Evolutionary conservation across 768 basidiomycete genomes (phyloP).

Genomic region (Pluteus cervinus): DNA sequence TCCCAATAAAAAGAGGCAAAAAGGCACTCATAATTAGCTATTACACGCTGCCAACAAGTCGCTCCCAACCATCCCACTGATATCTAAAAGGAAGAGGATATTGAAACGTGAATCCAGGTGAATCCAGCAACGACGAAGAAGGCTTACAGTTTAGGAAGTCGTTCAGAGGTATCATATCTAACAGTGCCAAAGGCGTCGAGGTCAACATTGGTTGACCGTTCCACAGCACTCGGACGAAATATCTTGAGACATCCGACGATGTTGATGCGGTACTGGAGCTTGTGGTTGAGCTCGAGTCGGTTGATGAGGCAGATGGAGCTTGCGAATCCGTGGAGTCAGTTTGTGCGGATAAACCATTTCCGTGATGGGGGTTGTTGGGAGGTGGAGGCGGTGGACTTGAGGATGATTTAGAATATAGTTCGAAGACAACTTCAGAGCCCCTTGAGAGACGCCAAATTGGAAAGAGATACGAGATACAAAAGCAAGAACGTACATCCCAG

Average conservation of each 20-base stretch:
- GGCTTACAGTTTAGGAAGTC: slow-evolving; percentile 37
- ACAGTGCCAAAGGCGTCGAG: slow-evolving; percentile 37
- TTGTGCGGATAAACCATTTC: no score
- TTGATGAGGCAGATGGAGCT: no score
- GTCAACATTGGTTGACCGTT: slow-evolving; percentile 44
- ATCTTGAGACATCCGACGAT: no score
- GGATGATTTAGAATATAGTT: slow-evolving; percentile 26
- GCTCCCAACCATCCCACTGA: slow-evolving; percentile 33
- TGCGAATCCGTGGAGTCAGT: no score
- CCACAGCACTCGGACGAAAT: slow-evolving; percentile 45
- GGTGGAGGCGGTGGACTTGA: no score
- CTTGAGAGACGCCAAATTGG: slow-evolving; percentile 11
- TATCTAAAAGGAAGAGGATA: slow-evolving; percentile 21
- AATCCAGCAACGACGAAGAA: not conserved
- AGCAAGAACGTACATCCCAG: slow-evolving; percentile 34
- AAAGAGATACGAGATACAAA: not conserved
- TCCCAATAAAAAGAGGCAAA: no score
- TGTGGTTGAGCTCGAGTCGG: no score
- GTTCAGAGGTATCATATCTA: slow-evolving; percentile 39
- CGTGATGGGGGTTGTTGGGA: no score
- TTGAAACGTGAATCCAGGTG: not conserved
- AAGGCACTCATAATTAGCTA: no score
- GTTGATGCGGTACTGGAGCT: no score
- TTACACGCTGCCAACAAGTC: no score
- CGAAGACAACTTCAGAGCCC: slow-evolving; percentile 47